These are phyloP conservation scores for Nakazawaea populi DNA, from an alignment of 805 yeast species.

Conservation along the genomic window DNA sequence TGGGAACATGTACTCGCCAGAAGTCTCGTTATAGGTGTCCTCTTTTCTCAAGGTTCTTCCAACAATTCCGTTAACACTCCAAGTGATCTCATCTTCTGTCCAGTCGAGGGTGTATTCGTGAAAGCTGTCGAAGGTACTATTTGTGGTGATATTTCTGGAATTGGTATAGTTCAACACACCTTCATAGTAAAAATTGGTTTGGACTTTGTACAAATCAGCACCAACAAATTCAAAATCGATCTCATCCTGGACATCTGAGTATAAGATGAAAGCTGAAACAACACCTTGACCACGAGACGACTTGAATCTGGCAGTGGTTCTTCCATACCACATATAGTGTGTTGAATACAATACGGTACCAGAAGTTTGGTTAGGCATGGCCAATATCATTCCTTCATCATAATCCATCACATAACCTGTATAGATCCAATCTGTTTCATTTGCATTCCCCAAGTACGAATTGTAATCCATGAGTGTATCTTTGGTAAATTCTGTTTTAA, in stretches of 20 bases:
- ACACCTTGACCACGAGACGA: slow-evolving; percentile 78
- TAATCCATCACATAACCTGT: slow-evolving; percentile 51
- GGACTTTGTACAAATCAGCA: slow-evolving; percentile 55
- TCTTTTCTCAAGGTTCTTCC: slow-evolving; percentile 60
- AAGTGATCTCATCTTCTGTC: slow-evolving; percentile 62
- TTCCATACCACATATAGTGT: slow-evolving; percentile 84
- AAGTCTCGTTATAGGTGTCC: slow-evolving; percentile 60
- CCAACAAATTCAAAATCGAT: slow-evolving; percentile 88
- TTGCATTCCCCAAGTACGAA: slow-evolving; percentile 58
- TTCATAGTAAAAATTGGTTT: slow-evolving; percentile 76
- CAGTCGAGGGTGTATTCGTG: slow-evolving; percentile 80
- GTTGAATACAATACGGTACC: slow-evolving; percentile 84
- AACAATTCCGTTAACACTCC: slow-evolving; percentile 67
- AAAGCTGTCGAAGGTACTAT: slow-evolving; percentile 58
- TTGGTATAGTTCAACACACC: slow-evolving; percentile 68
- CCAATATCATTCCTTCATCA: slow-evolving; percentile 54
- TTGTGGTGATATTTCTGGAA: slow-evolving; percentile 35
- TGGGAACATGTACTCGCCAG: slow-evolving; percentile 51
- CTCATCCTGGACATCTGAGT: slow-evolving; percentile 86
- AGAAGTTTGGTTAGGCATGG: slow-evolving; percentile 70
- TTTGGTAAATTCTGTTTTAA: slow-evolving; percentile 34
- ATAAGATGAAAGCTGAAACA: slow-evolving; percentile 72
- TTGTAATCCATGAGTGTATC: slow-evolving; percentile 19
- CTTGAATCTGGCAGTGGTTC: slow-evolving; percentile 60
- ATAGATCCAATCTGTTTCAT: slow-evolving; percentile 64